Percentiles rank a stretch among this genome's conserved stretches.
Conservation (phyloP, 768 basidiomycete genomes). For the Dentipellis sp. region DNA sequence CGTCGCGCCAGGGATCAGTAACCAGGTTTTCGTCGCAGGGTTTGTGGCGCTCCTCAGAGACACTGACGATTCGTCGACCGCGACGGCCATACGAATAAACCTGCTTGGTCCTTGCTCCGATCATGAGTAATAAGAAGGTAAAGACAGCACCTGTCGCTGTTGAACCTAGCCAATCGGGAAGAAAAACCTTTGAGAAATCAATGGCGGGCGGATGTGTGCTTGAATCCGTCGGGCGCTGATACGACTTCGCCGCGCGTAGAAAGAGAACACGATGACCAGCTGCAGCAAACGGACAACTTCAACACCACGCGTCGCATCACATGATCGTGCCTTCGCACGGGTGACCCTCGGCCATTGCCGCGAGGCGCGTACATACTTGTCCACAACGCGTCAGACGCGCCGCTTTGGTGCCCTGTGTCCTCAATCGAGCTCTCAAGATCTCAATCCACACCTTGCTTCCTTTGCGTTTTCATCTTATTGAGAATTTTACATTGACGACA, state of each 20-base stretch:
- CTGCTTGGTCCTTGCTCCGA: slow-evolving; percentile 54
- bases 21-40: slow-evolving; percentile 3
- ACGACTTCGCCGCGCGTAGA: neutral
- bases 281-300: slow-evolving; percentile 7
- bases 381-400: too few relatives aligned
- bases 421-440: too few relatives aligned
- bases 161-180: neutral
- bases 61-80: slow-evolving; percentile 48
- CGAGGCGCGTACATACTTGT: neutral
- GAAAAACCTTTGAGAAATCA: neutral
- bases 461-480: neutral
- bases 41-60: slow-evolving; percentile 21
- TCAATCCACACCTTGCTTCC: too few relatives aligned
- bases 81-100: slow-evolving; percentile 60
- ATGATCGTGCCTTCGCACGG: slow-evolving; percentile 12
- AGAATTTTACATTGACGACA: neutral
- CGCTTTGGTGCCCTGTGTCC: too few relatives aligned
- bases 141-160: neutral
- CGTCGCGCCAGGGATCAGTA: neutral
- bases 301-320: slow-evolving; percentile 22
- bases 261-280: neutral
- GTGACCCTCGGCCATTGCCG: neutral
- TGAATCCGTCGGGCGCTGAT: neutral
- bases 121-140: slow-evolving; percentile 30
- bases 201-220: neutral